Conservation (phyloP, 306 rosid genomes). For the Sesbania bispinosa region DNA sequence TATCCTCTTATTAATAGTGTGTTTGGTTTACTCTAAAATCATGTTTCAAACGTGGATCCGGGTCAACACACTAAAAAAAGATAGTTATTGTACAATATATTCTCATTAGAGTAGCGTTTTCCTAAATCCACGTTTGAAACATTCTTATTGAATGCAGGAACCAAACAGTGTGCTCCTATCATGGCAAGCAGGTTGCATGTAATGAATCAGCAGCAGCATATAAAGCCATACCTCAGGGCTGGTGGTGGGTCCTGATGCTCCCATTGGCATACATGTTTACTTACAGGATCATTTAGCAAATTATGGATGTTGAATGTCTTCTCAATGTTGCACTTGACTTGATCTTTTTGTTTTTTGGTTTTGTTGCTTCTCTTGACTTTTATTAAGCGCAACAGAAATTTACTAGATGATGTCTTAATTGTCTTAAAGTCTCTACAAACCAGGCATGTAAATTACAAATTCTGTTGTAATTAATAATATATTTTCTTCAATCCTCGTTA, state of each 20-base stretch:
- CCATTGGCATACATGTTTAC: conserved; percentile 19
- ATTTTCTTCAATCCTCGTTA: neutral
- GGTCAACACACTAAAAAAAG: too few species aligned
- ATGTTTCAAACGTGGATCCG: neutral
- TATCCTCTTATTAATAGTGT: too few species aligned
- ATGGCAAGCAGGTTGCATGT: conserved; percentile 40
- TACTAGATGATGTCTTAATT: neutral
- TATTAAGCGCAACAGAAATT: neutral
- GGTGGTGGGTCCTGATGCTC: conserved; percentile 41
- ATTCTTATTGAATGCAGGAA: conserved; percentile 33
- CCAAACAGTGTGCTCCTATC: conserved; percentile 43
- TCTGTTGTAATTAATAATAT: neutral
- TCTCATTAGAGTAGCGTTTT: neutral
- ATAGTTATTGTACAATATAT: too few species aligned
- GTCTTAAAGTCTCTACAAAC: neutral
- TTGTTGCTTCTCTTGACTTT: conserved; percentile 5
- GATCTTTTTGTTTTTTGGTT: neutral
- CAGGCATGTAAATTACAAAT: neutral
- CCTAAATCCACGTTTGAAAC: too few species aligned
- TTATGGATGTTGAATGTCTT: neutral
- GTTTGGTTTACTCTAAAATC: too few species aligned
- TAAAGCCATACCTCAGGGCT: conserved; percentile 21
- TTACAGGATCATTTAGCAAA: conserved; percentile 23
- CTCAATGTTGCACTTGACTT: neutral
- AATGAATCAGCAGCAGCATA: conserved; percentile 28